Base-by-base conservation (phyloP, 1,139 yeast species). In the Scheffersomyces titani region DNA sequence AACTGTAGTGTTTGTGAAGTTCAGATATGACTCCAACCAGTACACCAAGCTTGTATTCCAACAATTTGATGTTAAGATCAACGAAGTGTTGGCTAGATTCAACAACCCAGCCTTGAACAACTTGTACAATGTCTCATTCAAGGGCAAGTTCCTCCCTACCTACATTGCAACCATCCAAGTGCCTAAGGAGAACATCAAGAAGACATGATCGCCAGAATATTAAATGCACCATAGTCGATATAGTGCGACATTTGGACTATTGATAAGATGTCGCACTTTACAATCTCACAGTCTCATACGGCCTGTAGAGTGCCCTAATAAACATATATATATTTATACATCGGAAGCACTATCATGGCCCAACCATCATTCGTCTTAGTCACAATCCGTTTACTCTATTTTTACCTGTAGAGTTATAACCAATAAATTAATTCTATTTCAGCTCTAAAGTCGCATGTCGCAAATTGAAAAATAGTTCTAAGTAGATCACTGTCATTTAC, bases 1-100 rank as follows among this genome's bases (percentile, higher is more conserved):
- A 1, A 70, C 81, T 21, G 69, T 78, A 45, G 74, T 73, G 3
- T 83, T 83, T 61, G 69, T 78, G 62, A 82, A 80, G 61, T 70
- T 82, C 56, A 74, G 87, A 63, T 82, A 65, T 63, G 76, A 75
- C 58, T 70, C 73, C 44, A 81, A 75, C 58, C 74, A 71, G 56
- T 80, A 75, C 63, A 80, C 85, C 40, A 74, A 76, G 57, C 66
- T 72, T 5, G 73, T 81, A 9, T 69, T 82, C 21, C 62, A 68
- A 9, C 74, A 72, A 55, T 78, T 77, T 63, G 87, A 83, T 61
- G 57, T 65, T 48, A 70, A 68, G 55, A 65, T 75, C 22, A 68
- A 63, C 44, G 74, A 67, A 52, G 54, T 73, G 6, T 64, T 77
- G 55, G 63, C 69, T 57, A 68, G 66, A 54, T 55, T 60, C 46